Percentiles rank a stretch among this genome's conserved stretches.
These are phyloP conservation scores for Alternaria arborescens DNA, from an alignment of 2,329 filamentous ascomycete species.

Conservation along the genomic window DNA sequence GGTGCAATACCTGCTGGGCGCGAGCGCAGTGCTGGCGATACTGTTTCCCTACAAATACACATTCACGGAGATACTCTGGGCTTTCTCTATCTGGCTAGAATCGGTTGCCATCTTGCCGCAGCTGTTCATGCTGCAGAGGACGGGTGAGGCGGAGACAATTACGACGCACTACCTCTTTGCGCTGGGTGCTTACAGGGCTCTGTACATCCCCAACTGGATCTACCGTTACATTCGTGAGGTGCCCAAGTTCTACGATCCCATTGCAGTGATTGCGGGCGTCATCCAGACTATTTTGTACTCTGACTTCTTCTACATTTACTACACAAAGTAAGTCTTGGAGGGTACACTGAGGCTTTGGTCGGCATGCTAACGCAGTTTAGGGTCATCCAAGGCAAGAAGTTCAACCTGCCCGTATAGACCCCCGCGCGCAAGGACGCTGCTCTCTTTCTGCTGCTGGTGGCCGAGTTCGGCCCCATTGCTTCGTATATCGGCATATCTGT, in stretches of 20 bases:
- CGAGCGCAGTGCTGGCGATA: constrained; percentile 78
- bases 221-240: constrained; percentile 85
- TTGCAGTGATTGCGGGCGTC: constrained; percentile 86
- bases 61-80: constrained; percentile 86
- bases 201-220: constrained; percentile 99
- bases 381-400: constrained; percentile 63
- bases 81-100: constrained; percentile 98
- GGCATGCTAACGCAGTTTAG: constrained; percentile 35
- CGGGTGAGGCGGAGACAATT: constrained; percentile 98
- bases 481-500: constrained; percentile 11
- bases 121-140: constrained; percentile 97
- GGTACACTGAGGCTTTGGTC: neutral
- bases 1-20: constrained; percentile 89
- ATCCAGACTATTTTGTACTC: constrained; percentile 96
- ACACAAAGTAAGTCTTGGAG: constrained; percentile 75
- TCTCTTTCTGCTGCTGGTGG: constrained; percentile 13
- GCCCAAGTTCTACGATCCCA: constrained; percentile 75
- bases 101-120: constrained; percentile 95
- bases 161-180: constrained; percentile 98
- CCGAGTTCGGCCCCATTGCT: constrained; percentile 13
- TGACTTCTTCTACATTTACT: constrained; percentile 99
- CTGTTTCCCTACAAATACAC: constrained; percentile 88
- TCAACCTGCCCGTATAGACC: constrained; percentile 61
- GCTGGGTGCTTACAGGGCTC: constrained; percentile 85
- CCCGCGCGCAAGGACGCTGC: constrained; percentile 1